phyloP scores from a whole-genome alignment of 192 early-diverging fungal genomes.

The Podila epigama region DNA sequence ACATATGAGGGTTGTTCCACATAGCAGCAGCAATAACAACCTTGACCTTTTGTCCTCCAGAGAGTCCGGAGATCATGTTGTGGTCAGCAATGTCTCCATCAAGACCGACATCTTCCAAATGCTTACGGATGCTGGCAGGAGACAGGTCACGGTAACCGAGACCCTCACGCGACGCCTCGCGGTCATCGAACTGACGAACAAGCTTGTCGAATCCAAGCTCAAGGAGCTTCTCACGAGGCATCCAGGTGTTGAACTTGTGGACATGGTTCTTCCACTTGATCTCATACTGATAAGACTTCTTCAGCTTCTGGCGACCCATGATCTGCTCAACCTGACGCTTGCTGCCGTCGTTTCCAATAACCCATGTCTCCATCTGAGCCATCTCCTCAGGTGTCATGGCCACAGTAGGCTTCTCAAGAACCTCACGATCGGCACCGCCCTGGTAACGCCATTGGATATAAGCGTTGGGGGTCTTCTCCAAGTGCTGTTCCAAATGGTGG shows the following conservation, averaged over 20 bases:
- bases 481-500: slow-evolving; percentile 85
- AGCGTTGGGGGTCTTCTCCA: slow-evolving; percentile 60
- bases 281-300: slow-evolving; percentile 69
- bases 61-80: slow-evolving; percentile 68
- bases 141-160: slow-evolving; percentile 47
- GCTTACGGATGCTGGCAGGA: slow-evolving; percentile 52
- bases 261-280: slow-evolving; percentile 81
- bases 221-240: slow-evolving; percentile 71
- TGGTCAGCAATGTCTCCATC: slow-evolving; percentile 58
- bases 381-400: slow-evolving; percentile 70
- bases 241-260: slow-evolving; percentile 78
- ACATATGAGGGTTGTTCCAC: slow-evolving; percentile 80
- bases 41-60: slow-evolving; percentile 76
- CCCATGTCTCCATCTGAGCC: slow-evolving; percentile 49
- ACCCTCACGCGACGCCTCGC: slow-evolving; percentile 59
- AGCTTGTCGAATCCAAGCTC: slow-evolving; percentile 85
- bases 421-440: slow-evolving; percentile 79
- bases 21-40: slow-evolving; percentile 55
- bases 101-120: slow-evolving; percentile 52
- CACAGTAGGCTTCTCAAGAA: slow-evolving; percentile 79
- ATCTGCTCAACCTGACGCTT: slow-evolving; percentile 57
- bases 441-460: slow-evolving; percentile 85
- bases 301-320: slow-evolving; percentile 77
- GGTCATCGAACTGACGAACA: slow-evolving; percentile 52
- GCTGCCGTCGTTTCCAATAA: slow-evolving; percentile 43